phyloP scores from a whole-genome alignment of 441 rosid species.

The Metrosideros polymorpha region DNA sequence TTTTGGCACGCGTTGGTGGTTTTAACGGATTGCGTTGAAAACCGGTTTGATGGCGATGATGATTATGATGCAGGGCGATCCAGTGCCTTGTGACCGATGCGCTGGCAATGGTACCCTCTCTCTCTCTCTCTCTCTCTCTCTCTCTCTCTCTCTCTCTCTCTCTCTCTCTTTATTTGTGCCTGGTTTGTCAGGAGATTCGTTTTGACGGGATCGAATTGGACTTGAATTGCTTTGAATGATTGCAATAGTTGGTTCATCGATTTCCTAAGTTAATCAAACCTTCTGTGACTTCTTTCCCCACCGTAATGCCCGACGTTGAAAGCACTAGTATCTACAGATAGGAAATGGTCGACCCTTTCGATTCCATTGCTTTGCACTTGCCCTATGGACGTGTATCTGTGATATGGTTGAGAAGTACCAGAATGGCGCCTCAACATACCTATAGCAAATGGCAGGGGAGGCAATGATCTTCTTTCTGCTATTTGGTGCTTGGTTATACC shows the following conservation, averaged over 20 bases:
- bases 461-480: background rate
- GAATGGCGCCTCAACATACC: background rate
- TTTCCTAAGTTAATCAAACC: background rate
- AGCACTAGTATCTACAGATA: background rate
- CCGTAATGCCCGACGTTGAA: background rate
- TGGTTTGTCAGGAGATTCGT: background rate
- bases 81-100: constrained; percentile 83
- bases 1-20: background rate
- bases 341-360: background rate
- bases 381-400: background rate
- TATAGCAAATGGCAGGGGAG: background rate
- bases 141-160: no score
- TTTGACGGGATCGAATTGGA: background rate
- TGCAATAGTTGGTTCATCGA: background rate
- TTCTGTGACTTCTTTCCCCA: background rate
- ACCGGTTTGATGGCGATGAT: background rate
- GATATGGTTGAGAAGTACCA: background rate
- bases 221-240: background rate
- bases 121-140: background rate
- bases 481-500: background rate
- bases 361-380: background rate
- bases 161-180: background rate
- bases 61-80: constrained; percentile 64
- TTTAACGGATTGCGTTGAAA: background rate
- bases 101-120: constrained; percentile 67